phyloP scores from a whole-genome alignment of 2,329 filamentous ascomycete species.

The Cercospora citrullina region DNA sequence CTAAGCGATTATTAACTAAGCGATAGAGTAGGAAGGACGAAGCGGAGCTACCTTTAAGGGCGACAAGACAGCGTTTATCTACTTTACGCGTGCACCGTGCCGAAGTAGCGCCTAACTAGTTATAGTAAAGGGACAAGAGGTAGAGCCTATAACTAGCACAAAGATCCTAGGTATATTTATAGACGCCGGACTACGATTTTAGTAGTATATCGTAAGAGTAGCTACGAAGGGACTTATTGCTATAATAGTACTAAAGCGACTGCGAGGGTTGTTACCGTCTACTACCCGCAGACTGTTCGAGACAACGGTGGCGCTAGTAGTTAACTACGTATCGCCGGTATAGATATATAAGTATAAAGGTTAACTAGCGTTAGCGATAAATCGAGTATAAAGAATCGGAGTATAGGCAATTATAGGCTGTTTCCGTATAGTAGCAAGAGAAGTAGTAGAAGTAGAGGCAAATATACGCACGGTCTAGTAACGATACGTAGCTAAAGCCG shows the following conservation, averaged over 20 bases:
- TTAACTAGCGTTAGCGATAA: not conserved
- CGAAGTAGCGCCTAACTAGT: not conserved
- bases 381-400: not conserved
- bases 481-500: not conserved
- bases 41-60: not conserved
- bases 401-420: not conserved
- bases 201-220: conserved; percentile 8
- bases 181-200: conserved; percentile 7
- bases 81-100: not conserved
- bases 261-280: conserved; percentile 4
- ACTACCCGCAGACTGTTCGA: conserved; percentile 1
- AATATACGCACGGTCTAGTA: not conserved
- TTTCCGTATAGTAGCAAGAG: not conserved
- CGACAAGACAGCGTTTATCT: not conserved
- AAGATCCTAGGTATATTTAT: conserved; percentile 9
- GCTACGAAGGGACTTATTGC: conserved; percentile 8
- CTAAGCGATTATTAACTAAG: not conserved
- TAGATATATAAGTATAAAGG: not conserved
- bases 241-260: conserved; percentile 10
- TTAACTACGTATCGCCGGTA: not conserved
- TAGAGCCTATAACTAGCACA: not conserved
- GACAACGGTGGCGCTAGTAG: not conserved
- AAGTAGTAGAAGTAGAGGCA: not conserved
- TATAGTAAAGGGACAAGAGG: not conserved
- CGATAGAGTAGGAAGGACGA: not conserved